Evolutionary conservation across 179 eudicot genomes (phyloP).

Genomic region (Vitellaria paradoxa): DNA sequence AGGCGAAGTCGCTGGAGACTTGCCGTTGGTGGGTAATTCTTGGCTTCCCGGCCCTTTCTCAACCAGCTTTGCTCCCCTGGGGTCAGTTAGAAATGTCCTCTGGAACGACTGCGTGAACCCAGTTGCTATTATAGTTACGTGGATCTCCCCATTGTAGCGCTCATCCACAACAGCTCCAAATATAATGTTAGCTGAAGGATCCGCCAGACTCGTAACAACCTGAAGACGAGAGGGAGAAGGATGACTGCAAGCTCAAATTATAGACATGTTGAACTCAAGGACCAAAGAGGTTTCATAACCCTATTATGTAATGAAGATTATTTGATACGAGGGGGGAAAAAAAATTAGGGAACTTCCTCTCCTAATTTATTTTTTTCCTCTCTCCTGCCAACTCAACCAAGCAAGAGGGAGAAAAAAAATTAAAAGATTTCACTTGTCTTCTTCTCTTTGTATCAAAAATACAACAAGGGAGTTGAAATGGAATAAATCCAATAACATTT

Average conservation of each 20-base stretch:
- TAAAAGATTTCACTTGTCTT: not conserved
- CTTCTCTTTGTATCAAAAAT: not conserved
- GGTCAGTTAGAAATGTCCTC: slow-evolving; percentile 72
- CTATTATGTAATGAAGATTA: not conserved
- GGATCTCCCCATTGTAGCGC: slow-evolving; percentile 93
- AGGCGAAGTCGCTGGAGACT: slow-evolving; percentile 36
- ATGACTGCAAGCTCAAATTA: slow-evolving; percentile 25
- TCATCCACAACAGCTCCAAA: slow-evolving; percentile 99
- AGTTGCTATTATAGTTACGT: slow-evolving; percentile 94
- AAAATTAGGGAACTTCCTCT: not conserved
- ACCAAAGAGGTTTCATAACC: too few relatives aligned
- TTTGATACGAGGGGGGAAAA: not conserved
- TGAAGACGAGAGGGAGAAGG: slow-evolving; percentile 44
- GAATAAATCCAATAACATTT: not conserved
- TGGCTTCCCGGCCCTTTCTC: slow-evolving; percentile 42
- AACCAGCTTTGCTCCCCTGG: slow-evolving; percentile 55
- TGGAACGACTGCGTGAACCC: slow-evolving; percentile 97
- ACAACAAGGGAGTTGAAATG: not conserved
- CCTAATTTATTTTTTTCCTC: not conserved
- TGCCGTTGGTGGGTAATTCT: slow-evolving; percentile 30
- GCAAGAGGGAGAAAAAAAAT: not conserved
- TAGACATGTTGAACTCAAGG: too few relatives aligned
- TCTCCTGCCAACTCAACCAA: slow-evolving; percentile 3
- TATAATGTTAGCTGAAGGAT: slow-evolving; percentile 96
- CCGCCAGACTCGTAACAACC: slow-evolving; percentile 97